phyloP scores from a whole-genome alignment of 2,329 filamentous ascomycete species.

The Aspergillus novofumigatus region DNA sequence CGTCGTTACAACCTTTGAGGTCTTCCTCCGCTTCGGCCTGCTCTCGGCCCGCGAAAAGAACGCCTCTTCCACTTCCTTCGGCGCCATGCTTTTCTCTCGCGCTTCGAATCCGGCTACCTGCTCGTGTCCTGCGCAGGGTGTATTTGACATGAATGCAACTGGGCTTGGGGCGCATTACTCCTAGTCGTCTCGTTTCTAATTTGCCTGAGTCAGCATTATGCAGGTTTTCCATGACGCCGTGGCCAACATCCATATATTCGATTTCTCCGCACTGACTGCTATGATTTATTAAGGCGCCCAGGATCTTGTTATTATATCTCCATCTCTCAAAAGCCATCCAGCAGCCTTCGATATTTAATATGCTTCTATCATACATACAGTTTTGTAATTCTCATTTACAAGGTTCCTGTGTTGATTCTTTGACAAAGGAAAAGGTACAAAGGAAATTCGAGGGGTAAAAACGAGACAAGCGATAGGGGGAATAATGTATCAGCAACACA shows the following conservation, averaged over 20 bases:
- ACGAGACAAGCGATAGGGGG: not conserved
- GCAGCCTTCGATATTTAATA: not conserved
- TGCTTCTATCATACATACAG: not conserved
- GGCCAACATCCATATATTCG: not conserved
- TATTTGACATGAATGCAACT: not conserved
- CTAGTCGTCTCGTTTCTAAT: not conserved
- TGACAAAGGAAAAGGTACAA: not conserved
- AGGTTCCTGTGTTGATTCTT: not conserved
- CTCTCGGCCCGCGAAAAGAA: constrained; percentile 42
- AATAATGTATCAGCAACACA: not conserved
- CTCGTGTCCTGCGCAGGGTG: constrained; percentile 6
- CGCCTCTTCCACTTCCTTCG: constrained; percentile 12
- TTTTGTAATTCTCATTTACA: not conserved
- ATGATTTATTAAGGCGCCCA: not conserved
- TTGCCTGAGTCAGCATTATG: not conserved
- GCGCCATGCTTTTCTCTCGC: constrained; percentile 14
- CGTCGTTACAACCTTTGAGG: constrained; percentile 83
- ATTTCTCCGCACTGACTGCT: not conserved
- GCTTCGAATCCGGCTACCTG: constrained; percentile 5
- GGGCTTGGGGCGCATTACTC: not conserved
- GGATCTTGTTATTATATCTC: not conserved
- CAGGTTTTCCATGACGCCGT: not conserved
- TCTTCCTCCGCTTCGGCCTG: constrained; percentile 78
- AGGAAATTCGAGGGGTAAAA: not conserved
- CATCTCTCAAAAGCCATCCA: not conserved